Evolutionary conservation across 139 green algal genomes (phyloP), one percentile per base, ranked within the genome.

Genomic region (Eudorina sp.): DNA sequence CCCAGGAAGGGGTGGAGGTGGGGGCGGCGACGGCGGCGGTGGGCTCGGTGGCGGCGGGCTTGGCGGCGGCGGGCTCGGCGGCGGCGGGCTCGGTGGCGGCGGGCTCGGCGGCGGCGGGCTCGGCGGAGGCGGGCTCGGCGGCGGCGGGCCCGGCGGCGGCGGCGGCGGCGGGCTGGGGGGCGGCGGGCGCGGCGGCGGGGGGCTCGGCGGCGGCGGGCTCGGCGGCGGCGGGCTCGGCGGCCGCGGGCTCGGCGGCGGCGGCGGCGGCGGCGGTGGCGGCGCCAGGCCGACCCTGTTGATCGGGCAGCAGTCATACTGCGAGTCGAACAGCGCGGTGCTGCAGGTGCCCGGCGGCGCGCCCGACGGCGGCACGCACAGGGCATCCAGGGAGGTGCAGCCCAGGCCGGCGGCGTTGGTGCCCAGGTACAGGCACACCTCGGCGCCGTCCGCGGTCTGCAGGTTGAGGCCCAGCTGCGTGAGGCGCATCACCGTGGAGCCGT

Each of bases 401-500:
- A 58, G 4, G 27, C 74, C 74, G n/a, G 27, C 29, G 36, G n/a
- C 43, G 74, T 64, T 69, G 6, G 36, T n/a, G 2, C 31, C 31
- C 75, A 83, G 75, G 8, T 13, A 48, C 48, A 83, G 34, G 75
- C 75, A 83, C 4, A 83, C n/a, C 75, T 83, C 34, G 1, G 75
- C 51, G 46, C 48, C 75, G 75, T 83, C 19, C 19, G 27, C 53
- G 48, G 0, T 58, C 21, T 9, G 29, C 14, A 83, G 75, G 48
- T 60, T 36, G 3, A 83, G 75, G 31, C 75, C 75, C n/a, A 83
- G 75, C 46, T 83, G 75, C 11, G 75, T 83, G 45, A 83, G 19
- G 19, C 51, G 48, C 13, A 83, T 11, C 7, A 68, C 34, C 16
- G 75, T 83, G 75, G 48, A 5, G 75, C 31, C 31, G 2, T 7